Percentiles rank a stretch among this genome's conserved stretches.
These are phyloP conservation scores for Mimosa pudica DNA, from an alignment of 306 rosid genomes.

Conservation along the genomic window DNA sequence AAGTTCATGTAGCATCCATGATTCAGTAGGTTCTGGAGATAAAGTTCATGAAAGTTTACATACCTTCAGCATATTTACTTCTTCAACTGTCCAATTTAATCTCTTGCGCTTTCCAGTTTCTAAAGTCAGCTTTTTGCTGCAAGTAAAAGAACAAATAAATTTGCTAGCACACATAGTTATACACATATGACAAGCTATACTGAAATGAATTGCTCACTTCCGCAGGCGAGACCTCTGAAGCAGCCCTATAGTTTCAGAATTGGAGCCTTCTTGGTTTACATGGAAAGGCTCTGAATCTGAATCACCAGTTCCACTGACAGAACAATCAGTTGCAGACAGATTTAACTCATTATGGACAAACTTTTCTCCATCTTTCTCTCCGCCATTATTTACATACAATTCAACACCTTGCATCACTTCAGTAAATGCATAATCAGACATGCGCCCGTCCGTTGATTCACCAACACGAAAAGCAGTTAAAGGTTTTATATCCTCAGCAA, in stretches of 20 bases:
- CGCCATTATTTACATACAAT: not conserved
- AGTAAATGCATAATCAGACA: slow-evolving; percentile 21
- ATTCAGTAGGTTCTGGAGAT: slow-evolving; percentile 10
- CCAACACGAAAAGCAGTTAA: slow-evolving; percentile 18
- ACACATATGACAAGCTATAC: not conserved
- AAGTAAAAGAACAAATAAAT: slow-evolving; percentile 18
- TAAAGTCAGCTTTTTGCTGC: slow-evolving; percentile 25
- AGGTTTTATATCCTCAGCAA: slow-evolving; percentile 24
- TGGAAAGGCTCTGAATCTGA: slow-evolving; percentile 14
- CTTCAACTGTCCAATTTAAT: slow-evolving; percentile 45
- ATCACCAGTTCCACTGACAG: slow-evolving; percentile 42
- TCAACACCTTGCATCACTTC: slow-evolving; percentile 20
- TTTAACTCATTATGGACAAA: slow-evolving; percentile 17
- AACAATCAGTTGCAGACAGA: slow-evolving; percentile 31
- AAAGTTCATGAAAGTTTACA: slow-evolving; percentile 9
- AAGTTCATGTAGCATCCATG: not conserved
- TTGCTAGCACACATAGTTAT: not conserved
- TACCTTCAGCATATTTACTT: slow-evolving; percentile 47
- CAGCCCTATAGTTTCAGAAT: not conserved
- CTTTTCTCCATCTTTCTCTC: slow-evolving; percentile 31
- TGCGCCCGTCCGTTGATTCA: slow-evolving; percentile 4
- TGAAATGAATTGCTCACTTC: slow-evolving; percentile 36
- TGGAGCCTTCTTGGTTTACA: slow-evolving; percentile 23
- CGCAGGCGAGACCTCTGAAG: not conserved
- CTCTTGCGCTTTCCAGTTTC: slow-evolving; percentile 31